Evolutionary conservation across 352 stramenopile species (phyloP), one percentile per base, ranked within the genome.

Genomic region (Globisporangium nagaii): DNA sequence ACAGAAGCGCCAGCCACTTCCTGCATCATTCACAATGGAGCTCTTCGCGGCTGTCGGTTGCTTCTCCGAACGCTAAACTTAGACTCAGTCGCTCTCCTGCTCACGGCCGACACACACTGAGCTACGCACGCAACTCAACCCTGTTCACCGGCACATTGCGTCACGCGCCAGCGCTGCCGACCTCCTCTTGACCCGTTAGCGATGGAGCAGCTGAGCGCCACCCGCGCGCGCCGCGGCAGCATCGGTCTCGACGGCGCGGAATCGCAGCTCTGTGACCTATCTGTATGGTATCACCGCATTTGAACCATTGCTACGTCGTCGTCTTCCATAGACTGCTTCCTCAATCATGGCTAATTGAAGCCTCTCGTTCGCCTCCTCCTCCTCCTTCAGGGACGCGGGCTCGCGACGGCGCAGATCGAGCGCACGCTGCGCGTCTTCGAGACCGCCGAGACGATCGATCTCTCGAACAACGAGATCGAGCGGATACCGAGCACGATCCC

Each of bases 391-490:
- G 73, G 76, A 1, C 77, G 79, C 44, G 68, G 67, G 10, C 61
- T 91, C 37, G 79, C 70, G 17, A 71, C 70, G 6, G 56, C 44
- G 0, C 79, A 90, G 50, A 65, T 84, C 12, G 77, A 90, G 42
- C 73, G 75, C 17, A 86, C 71, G 12, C 68, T 88, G 8, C 75
- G 75, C 12, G 75, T 92, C 12, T 90, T 90, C 32, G 64, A 78
- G 44, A 84, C 73, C 2, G 79, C 77, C 1, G 60, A 75, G 36
- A 75, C 71, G 0, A 79, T 88, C 40, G 73, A 90, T 48, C 65
- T 92, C 52, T 88, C 79, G 22, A 88, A 86, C 58, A 90, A 90
- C 27, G 77, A 88, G 46, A 76, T 90, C 19, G 76, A 88, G 47
- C 68, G 68, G 31, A 61, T 91, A 19, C 78, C 80, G 1, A 20